Evolutionary conservation across 2,329 filamentous ascomycete genomes (phyloP), one percentile per base, ranked within the genome.

Genomic region (Thelonectria blattea): DNA sequence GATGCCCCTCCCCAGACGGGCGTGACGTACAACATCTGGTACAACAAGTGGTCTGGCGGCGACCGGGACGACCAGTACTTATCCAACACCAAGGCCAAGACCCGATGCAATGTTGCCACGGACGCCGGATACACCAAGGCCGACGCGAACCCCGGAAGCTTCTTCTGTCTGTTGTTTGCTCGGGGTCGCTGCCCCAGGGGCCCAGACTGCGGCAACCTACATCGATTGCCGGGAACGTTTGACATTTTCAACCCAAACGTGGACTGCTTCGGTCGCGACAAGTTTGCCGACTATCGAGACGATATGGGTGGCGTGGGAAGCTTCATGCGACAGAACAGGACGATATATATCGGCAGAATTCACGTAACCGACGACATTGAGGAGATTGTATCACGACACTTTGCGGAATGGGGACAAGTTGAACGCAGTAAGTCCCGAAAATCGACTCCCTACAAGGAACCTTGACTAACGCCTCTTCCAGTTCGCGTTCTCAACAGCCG

Each of bases 301-400:
- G 94, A 98, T 75, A 98, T 99, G 95, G 93, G 94, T 54, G 96
- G 96, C 66, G 93, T 97, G 2, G 95, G 95, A 24, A 92, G 88
- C 63, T 99, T 99, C 73, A 90, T 93, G 87, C 85, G 95, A 20
- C 91, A 96, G 72, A 99, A 99, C 74, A 85, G 95, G 32, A 99
- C 95, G 1, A 82, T 99, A 6, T 99, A 99, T 71, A 87, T 97
- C 1, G 95, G 95, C 5, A 84, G 93, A 49, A 97, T 99, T 75
- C 92, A 97, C 75, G 94, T 97, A 37, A 94, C 90, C 12, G 95
- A 98, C 75, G 94, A 98, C 72, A 97, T 98, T 63, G 94, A 99
- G 74, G 95, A 99, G 78, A 87, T 98, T 37, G 94, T 98, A 6
- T 89, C 94, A 30, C 85, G 96, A 14, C 95, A 99, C 78, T 97